These are phyloP conservation scores for Neocallimastix lanati DNA, from an alignment of 192 early-diverging fungal genomes.

Conservation along the genomic window DNA sequence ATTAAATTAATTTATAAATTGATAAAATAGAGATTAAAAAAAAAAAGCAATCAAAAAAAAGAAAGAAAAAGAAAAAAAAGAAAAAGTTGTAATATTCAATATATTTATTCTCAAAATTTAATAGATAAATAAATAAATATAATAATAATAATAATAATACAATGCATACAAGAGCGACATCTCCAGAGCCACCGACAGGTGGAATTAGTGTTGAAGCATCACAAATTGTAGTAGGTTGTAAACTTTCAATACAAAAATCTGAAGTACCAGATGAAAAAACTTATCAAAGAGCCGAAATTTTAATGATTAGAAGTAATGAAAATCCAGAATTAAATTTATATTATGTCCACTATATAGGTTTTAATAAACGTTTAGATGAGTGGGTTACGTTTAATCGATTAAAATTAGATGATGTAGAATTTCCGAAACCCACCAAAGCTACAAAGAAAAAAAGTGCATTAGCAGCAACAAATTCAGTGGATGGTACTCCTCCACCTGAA, in stretches of 20 bases:
- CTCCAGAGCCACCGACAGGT: not conserved
- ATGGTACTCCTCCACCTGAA: slow-evolving; percentile 16
- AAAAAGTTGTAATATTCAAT: too few species aligned
- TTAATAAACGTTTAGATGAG: slow-evolving; percentile 97
- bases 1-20: too few species aligned
- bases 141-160: too few species aligned
- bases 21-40: too few species aligned
- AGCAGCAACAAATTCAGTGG: slow-evolving; percentile 13
- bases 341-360: slow-evolving; percentile 91
- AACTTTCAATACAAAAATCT: not conserved
- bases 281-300: not conserved
- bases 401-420: slow-evolving; percentile 47
- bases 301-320: not conserved
- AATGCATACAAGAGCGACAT: not conserved
- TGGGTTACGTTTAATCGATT: slow-evolving; percentile 60
- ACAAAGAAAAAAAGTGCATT: slow-evolving; percentile 27
- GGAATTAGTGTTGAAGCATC: not conserved
- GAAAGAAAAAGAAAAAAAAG: too few species aligned
- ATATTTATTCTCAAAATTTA: too few species aligned
- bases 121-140: too few species aligned
- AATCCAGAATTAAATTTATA: slow-evolving; percentile 16
- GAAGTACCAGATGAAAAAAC: not conserved
- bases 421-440: slow-evolving; percentile 26
- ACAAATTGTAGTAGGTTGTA: not conserved
- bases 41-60: too few species aligned